These are phyloP conservation scores for Penicillium coffeae DNA, from an alignment of 495 filamentous ascomycete species.

Conservation along the genomic window DNA sequence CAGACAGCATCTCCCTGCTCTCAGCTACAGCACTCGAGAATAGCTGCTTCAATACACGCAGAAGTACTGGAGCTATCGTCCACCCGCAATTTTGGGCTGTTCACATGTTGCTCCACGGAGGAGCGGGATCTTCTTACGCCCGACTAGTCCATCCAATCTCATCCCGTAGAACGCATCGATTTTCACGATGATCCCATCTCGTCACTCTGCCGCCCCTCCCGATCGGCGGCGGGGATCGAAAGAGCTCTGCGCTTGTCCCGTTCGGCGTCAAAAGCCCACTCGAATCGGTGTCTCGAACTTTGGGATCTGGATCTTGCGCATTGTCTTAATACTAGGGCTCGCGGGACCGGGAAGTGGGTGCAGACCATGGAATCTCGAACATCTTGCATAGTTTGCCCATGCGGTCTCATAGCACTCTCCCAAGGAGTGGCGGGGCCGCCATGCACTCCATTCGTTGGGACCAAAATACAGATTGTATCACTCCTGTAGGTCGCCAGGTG, in stretches of 20 bases:
- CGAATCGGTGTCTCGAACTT: constrained; percentile 2
- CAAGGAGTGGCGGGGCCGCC: background rate
- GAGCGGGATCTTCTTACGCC: background rate
- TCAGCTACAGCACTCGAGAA: background rate
- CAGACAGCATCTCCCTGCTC: background rate
- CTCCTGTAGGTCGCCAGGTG: background rate
- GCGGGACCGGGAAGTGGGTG: background rate
- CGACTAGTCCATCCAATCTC: background rate
- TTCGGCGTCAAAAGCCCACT: background rate
- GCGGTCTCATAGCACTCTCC: background rate
- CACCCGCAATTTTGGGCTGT: background rate
- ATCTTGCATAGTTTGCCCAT: background rate
- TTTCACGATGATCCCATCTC: background rate
- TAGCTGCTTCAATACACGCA: no score
- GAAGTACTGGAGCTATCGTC: no score
- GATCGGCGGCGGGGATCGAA: background rate
- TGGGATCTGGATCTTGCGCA: no score
- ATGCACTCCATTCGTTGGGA: background rate
- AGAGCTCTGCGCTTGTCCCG: background rate
- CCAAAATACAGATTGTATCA: background rate
- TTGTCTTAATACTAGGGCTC: no score
- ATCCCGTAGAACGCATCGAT: background rate
- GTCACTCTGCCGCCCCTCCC: background rate
- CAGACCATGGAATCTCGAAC: background rate
- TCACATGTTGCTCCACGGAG: background rate